Percentiles rank a stretch among this genome's conserved stretches.
Evolutionary conservation across 345 rosid genomes (phyloP).

Genomic region (Hypericum androsaemum): DNA sequence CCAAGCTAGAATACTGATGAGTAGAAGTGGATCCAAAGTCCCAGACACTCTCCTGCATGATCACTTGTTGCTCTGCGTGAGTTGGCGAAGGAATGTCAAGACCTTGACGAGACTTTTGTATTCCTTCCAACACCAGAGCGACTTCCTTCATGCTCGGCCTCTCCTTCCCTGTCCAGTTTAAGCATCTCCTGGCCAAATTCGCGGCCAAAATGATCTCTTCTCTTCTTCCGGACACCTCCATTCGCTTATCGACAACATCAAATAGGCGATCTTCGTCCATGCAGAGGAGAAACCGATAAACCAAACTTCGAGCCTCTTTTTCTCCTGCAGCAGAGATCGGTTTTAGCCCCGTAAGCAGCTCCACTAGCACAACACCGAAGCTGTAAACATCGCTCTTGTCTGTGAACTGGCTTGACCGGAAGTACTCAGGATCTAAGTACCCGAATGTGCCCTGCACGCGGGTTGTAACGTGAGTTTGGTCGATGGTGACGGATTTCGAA

Average conservation of each 20-base stretch:
- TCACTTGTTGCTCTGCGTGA: too few relatives aligned
- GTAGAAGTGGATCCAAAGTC: too few relatives aligned
- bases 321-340: not conserved
- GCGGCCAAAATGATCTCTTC: not conserved
- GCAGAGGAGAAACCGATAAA: not conserved
- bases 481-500: not conserved
- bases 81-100: too few relatives aligned
- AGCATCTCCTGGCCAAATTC: not conserved
- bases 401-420: not conserved
- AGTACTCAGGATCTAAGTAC: not conserved
- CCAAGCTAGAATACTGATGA: too few relatives aligned
- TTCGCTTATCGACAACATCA: not conserved
- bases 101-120: too few relatives aligned
- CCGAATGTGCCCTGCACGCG: not conserved
- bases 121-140: not conserved
- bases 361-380: too few relatives aligned
- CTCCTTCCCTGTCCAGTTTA: not conserved
- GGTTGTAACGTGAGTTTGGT: not conserved
- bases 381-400: too few relatives aligned
- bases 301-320: not conserved
- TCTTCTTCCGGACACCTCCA: not conserved
- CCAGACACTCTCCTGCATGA: too few relatives aligned
- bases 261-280: not conserved
- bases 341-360: not conserved
- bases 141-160: not conserved